phyloP scores from a whole-genome alignment of 208 protist genomes.

The Trypanosoma caninum region DNA sequence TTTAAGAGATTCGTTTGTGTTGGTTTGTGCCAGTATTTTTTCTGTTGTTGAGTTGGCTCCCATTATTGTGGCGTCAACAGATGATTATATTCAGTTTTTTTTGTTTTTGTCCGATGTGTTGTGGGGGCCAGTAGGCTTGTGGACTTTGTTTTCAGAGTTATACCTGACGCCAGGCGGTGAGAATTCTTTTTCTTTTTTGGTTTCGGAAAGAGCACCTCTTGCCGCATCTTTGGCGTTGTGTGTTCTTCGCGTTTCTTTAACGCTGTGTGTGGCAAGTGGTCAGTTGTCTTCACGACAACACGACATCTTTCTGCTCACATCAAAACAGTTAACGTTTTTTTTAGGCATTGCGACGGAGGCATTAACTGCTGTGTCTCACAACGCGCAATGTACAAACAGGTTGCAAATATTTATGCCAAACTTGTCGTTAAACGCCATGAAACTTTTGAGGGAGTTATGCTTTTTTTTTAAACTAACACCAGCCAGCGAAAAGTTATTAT shows the following conservation, averaged over 20 bases:
- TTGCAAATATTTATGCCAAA: neutral
- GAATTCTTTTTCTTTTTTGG: neutral
- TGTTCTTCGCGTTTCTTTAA: conserved; percentile 7
- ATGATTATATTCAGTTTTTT: conserved; percentile 13
- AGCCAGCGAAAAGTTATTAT: conserved; percentile 12
- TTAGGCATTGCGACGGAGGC: conserved; percentile 17
- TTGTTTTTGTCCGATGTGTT: conserved; percentile 14
- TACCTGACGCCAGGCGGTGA: neutral
- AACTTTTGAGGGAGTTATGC: conserved; percentile 6
- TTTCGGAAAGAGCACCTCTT: neutral
- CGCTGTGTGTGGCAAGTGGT: neutral
- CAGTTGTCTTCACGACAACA: neutral
- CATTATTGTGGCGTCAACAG: conserved; percentile 8
- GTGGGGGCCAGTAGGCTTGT: conserved; percentile 12
- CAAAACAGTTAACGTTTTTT: conserved; percentile 25
- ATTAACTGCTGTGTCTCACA: conserved; percentile 5
- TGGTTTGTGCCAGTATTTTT: conserved; percentile 15
- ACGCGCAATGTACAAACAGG: neutral
- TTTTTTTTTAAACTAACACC: conserved; percentile 9
- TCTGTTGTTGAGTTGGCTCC: conserved; percentile 16
- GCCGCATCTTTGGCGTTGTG: conserved; percentile 2
- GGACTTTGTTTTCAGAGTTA: conserved; percentile 17
- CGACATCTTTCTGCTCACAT: neutral
- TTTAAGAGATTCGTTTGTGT: conserved; percentile 15
- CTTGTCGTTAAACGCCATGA: neutral